phyloP scores from a whole-genome alignment of 305 asterid species.

The Ajuga reptans region DNA sequence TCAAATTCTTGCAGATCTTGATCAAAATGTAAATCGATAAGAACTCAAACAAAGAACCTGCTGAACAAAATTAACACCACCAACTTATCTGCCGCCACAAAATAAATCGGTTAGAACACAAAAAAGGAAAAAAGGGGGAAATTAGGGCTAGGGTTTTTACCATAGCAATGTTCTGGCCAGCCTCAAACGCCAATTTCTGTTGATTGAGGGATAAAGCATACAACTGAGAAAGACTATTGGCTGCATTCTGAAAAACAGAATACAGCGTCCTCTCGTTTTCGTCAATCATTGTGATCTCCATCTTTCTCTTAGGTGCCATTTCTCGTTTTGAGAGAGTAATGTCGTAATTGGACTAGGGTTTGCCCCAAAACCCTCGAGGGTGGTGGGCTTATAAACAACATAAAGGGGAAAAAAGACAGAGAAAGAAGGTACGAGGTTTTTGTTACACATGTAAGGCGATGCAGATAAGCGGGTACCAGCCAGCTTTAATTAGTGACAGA shows the following conservation, averaged over 20 bases:
- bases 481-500: constrained; percentile 1
- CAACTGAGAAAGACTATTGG: constrained; percentile 12
- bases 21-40: background rate
- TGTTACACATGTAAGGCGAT: constrained; percentile 17
- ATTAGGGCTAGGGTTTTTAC: constrained; percentile 15
- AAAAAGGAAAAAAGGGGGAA: background rate
- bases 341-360: background rate
- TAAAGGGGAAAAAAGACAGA: background rate
- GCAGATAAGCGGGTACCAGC: constrained; percentile 16
- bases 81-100: background rate
- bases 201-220: background rate
- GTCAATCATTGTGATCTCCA: background rate
- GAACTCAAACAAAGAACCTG: background rate
- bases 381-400: background rate
- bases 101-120: background rate
- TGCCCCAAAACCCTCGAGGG: background rate
- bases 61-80: background rate
- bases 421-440: background rate
- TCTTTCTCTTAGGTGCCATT: constrained; percentile 13
- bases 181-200: constrained; percentile 18
- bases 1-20: background rate
- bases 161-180: constrained; percentile 13
- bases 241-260: background rate
- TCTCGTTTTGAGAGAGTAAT: background rate
- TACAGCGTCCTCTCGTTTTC: constrained; percentile 6